Evolutionary conservation across 441 rosid genomes (phyloP), one percentile per base, ranked within the genome.

Genomic region (Rhodomyrtus psidioides): DNA sequence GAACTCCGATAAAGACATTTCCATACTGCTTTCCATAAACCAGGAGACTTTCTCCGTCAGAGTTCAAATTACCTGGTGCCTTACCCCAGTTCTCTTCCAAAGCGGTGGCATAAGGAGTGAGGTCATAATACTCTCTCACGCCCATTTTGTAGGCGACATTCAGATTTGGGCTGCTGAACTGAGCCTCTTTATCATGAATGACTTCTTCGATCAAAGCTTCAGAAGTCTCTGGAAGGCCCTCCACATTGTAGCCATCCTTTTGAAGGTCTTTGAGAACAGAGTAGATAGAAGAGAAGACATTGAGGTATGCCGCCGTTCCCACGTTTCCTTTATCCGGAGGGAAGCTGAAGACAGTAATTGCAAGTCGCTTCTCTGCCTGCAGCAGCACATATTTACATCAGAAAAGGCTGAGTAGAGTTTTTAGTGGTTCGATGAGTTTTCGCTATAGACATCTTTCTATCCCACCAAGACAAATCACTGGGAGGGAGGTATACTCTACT

Each of bases 61-160:
- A 94, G 88, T 97, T 97, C 88, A 97, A 85, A 90, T 95, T 97
- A 54, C 99, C 99, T 0, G 99, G 99, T 86, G 99, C 93, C 74
- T 96, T 97, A n/a, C 99, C 99, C 99, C 99, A 97, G 94, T 96
- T 97, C 84, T 97, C 99, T 88, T 97, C 99, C 89, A 97, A 39
- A 83, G 98, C 91, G 6, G 92, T 84, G 70, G 99, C 96, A 82
- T 97, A 97, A 53, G 99, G 92, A 86, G 99, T 96, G 82, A 97
- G 93, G 75, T 26, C 90, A 86, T 94, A 96, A 93, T 97, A 97
- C 84, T 97, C 99, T 1, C 95, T 90, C 65, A 96, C 93, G 10
- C 96, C 94, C 99, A 97, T 97, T 88, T 96, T 96, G 92, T 97
- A 97, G 49, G 95, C 98, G 34, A 97, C 88, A 51, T 95, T 97